These are phyloP conservation scores for Vishniacozyma victoriae DNA, from an alignment of 768 basidiomycete genomes.

Conservation along the genomic window DNA sequence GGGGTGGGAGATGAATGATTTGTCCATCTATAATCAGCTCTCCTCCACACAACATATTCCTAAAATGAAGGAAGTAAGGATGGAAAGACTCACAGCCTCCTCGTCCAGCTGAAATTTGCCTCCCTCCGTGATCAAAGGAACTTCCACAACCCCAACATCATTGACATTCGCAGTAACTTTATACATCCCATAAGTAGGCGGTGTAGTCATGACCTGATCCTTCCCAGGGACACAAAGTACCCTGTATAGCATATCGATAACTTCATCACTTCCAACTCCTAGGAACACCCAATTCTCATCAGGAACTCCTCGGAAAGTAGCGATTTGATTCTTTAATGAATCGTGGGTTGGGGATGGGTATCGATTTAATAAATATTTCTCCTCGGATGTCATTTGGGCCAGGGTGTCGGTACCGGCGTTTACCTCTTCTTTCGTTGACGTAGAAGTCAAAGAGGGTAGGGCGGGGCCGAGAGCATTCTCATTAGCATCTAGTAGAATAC, in stretches of 20 bases:
- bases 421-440: conserved; percentile 13
- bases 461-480: conserved; percentile 92
- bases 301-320: conserved; percentile 64
- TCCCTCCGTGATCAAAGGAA: conserved; percentile 71
- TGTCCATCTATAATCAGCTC: conserved; percentile 22
- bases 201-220: conserved; percentile 81
- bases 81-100: conserved; percentile 57
- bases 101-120: conserved; percentile 74
- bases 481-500: conserved; percentile 93
- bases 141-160: conserved; percentile 74
- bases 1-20: conserved; percentile 60
- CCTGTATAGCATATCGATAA: conserved; percentile 88
- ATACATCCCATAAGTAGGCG: conserved; percentile 99
- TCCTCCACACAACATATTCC: background rate
- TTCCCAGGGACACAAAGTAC: conserved; percentile 71
- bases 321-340: conserved; percentile 69
- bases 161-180: conserved; percentile 90
- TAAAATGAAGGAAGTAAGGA: background rate
- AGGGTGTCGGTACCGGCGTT: conserved; percentile 12
- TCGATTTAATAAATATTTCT: conserved; percentile 58
- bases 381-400: conserved; percentile 15
- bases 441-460: conserved; percentile 55
- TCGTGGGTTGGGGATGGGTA: conserved; percentile 91
- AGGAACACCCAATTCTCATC: conserved; percentile 71
- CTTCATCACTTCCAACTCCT: conserved; percentile 94